Evolutionary conservation across 1,284 basidiomycete species (phyloP), one percentile per base, ranked within the genome.

Genomic region (Pulchroboletus neoregius): DNA sequence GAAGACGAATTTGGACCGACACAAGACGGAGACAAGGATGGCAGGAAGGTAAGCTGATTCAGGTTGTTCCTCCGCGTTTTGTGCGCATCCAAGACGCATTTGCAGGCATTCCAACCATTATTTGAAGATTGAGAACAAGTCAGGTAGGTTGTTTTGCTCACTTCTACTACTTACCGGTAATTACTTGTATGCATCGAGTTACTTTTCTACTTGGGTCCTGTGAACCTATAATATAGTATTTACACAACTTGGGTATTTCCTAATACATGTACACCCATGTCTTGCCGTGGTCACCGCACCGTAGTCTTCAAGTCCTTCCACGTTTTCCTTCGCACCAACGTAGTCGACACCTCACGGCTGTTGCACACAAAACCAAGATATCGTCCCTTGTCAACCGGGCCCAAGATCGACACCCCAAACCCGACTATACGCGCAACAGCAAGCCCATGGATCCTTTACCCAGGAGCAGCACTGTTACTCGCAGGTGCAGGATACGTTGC

Each of bases 51-150:
- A 42, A 24, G 69, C 43, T 20, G 20, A 16, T 39, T 45, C 39
- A n/a, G 24, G 31, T 36, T 30, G 13, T 42, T n/a, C 27, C 23
- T 49, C 8, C 6, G 23, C 10, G 9, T 43, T 43, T 20, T 33
- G n/a, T 38, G 12, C 15, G 22, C 33, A 50, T 33, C 22, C 31
- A 34, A 47, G 11, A 35, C 13, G 31, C 22, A 15, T 41, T 33
- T 43, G 13, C 57, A 82, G 78, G 55, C 59, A 16, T 86, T 86
- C 64, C 75, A 72, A 53, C 83, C 84, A 30, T 61, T 86, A 20
- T 86, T 86, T 55, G 79, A 84, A 50, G 84, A 86, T 57, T 86
- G 60, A 71, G 18, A 24, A 20, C 6, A 16, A 20, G 9, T 20
- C 24, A n/a, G 27, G 33, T 36, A 27, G 30, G 35, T 36, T 31